Base-by-base conservation (phyloP, 192 early-diverging fungal species). In the Entophlyctis luteolus region DNA sequence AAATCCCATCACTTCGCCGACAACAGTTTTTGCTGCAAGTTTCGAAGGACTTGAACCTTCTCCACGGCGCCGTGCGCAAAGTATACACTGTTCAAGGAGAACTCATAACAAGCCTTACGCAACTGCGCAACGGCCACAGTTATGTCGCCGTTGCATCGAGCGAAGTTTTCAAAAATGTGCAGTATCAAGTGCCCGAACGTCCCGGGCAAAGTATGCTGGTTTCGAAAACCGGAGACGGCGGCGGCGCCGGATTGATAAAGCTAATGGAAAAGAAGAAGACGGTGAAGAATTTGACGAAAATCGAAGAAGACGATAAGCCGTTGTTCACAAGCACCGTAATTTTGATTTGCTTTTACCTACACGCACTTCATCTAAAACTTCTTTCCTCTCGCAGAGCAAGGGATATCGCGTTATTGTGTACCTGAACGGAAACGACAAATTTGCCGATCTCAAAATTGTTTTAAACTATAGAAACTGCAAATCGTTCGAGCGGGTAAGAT, bases 391-490 rank as follows among this genome's bases (percentile, higher is more conserved):
- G 32, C 38, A 84, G 82, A 74, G 66, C 58, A 84, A 84, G 52
- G 82, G 77, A 37, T 84, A 68, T 65, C 65, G 70, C 58, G 67
- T 84, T n/a, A 68, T 63, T 22, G 77, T 79, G 0, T 84, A 75
- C 67, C 39, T 59, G 38, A 84, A 84, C 55, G 82, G 79, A 55
- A 66, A 66, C 52, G 45, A 37, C 8, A 68, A 72, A n/a, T 27
- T 22, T 22, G 45, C 56, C 48, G 74, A 76, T n/a, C 62, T 66
- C 1, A 77, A 66, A 28, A 48, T 81, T 18, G 62, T 81, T 10
- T 62, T 84, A 36, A 84, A 84, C 63, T 77, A 79, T 46, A 38
- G 82, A 22, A 84, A 79, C 72, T 84, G 82, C 72, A 74, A 74
- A 46, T 74, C 70, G 12, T 84, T 67, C 46, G 82, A 84, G 23